These are phyloP conservation scores for Suhomyces faveliae DNA, from an alignment of 805 yeast genomes.

Conservation along the genomic window DNA sequence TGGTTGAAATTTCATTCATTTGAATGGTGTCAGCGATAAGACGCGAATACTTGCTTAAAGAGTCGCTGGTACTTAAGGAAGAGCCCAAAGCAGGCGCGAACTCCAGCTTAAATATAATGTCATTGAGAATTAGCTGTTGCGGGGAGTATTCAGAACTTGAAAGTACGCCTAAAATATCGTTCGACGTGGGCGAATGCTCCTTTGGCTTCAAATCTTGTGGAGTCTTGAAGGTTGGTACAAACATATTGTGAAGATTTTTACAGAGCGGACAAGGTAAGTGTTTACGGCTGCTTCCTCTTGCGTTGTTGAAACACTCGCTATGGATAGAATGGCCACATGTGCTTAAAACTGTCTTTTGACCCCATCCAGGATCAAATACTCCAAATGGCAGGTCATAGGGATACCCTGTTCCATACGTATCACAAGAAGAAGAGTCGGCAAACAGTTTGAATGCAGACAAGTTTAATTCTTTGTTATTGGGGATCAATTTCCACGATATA, in stretches of 20 bases:
- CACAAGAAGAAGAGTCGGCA: slow-evolving; percentile 14
- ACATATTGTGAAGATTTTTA: slow-evolving; percentile 42
- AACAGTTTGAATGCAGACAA: slow-evolving; percentile 22
- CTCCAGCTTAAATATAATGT: neutral
- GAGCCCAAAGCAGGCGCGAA: neutral
- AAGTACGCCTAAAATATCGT: neutral
- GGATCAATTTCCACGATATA: slow-evolving; percentile 49
- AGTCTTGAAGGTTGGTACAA: slow-evolving; percentile 42
- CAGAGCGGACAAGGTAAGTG: slow-evolving; percentile 52
- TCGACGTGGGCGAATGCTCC: neutral
- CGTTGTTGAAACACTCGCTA: slow-evolving; percentile 38
- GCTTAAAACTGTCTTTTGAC: slow-evolving; percentile 28
- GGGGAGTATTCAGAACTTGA: neutral
- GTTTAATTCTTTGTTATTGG: slow-evolving; percentile 13
- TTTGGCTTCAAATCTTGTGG: slow-evolving; percentile 3
- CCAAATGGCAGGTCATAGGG: neutral
- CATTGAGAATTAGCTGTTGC: neutral
- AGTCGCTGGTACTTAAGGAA: slow-evolving; percentile 1
- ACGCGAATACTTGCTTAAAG: slow-evolving; percentile 20
- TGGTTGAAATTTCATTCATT: slow-evolving; percentile 57
- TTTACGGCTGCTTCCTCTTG: slow-evolving; percentile 17
- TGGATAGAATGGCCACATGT: slow-evolving; percentile 59
- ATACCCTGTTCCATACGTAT: neutral
- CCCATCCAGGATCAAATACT: neutral
- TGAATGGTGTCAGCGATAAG: slow-evolving; percentile 50